Base-by-base conservation (phyloP, 2,329 filamentous ascomycete genomes). In the Aureobasidium sp. region DNA sequence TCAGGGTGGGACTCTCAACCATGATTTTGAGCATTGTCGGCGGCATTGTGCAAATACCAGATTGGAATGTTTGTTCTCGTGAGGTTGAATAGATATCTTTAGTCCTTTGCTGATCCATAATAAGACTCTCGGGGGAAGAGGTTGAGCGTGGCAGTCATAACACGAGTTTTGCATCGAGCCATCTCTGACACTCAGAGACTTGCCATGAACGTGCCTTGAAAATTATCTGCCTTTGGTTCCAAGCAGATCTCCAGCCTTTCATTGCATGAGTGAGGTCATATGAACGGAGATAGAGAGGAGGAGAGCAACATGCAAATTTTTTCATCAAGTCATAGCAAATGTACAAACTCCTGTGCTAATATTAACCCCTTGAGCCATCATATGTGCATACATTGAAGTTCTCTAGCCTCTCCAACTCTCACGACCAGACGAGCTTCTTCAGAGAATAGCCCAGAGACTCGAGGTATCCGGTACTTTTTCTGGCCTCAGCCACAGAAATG, bases 401-500 rank as follows among this genome's bases (percentile, higher is more conserved):
- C 10, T n/a, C 30, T 14, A n/a, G 12, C 16, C 25, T 22, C 4
- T 12, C 8, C 12, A 14, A 1, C 5, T 4, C 35, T 30, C 37
- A 81, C 3, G 78, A 76, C 93, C 93, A 97, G 11, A 98, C 90
- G 66, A 97, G 71, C 74, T 88, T 95, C 79, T 95, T 96, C 62
- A 97, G 77, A 55, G 85, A 86, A 73, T 97, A 90, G 1, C 90
- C 88, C 63, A 94, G 71, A 66, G 91, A 85, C 70, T 96, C 91
- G 49, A 97, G 68, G 61, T 94, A 76, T 0, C 90, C 88, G 0
- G 91, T 96, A 56, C 85, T 90, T 73, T 80, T 86, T 77, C 81
- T 91, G 54, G 93, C 93, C 64, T 96, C 90, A 2, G 81, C 82
- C 50, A 95, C 68, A 21, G 84, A 88, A 49, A 98, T 88, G 48